These are phyloP conservation scores for Leccinellum luteum DNA, from an alignment of 768 basidiomycete species.

Conservation along the genomic window DNA sequence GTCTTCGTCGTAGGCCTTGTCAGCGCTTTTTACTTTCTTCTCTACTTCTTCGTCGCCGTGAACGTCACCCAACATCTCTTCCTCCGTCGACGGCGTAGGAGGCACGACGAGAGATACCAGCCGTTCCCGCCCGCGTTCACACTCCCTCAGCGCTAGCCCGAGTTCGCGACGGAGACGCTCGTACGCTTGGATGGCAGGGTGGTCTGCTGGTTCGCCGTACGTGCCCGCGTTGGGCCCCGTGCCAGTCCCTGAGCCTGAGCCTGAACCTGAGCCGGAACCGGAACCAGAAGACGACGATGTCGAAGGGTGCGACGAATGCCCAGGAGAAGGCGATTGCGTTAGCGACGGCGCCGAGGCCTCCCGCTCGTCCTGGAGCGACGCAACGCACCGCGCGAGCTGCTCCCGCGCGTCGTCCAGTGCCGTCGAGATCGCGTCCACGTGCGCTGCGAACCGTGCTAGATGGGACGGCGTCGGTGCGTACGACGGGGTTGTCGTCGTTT, in stretches of 20 bases:
- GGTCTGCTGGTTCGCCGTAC: constrained; percentile 27
- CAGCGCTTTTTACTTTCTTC: not conserved
- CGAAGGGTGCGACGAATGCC: constrained; percentile 22
- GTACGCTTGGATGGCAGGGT: constrained; percentile 64
- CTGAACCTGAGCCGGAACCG: not conserved
- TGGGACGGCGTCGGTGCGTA: constrained; percentile 78
- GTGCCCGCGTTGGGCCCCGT: not conserved
- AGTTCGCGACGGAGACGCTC: constrained; percentile 74
- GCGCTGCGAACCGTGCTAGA: constrained; percentile 65
- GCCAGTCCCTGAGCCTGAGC: too few relatives aligned
- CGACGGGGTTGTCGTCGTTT: constrained; percentile 30
- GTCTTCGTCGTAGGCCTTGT: not conserved
- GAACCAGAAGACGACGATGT: constrained; percentile 19
- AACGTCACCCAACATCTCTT: constrained; percentile 19
- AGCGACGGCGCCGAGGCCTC: not conserved
- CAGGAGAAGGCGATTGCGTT: constrained; percentile 4
- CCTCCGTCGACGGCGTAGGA: constrained; percentile 36
- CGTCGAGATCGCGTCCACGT: constrained; percentile 66
- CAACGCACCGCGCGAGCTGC: constrained; percentile 61
- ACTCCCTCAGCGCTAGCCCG: constrained; percentile 75
- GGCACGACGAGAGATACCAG: constrained; percentile 59
- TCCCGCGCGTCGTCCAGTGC: constrained; percentile 72
- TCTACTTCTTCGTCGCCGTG: not conserved
- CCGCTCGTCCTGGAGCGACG: constrained; percentile 46
- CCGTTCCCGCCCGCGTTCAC: constrained; percentile 72